These are phyloP conservation scores for Pseudotsuga menziesii DNA, from an alignment of 75 land plant species.

Conservation along the genomic window DNA sequence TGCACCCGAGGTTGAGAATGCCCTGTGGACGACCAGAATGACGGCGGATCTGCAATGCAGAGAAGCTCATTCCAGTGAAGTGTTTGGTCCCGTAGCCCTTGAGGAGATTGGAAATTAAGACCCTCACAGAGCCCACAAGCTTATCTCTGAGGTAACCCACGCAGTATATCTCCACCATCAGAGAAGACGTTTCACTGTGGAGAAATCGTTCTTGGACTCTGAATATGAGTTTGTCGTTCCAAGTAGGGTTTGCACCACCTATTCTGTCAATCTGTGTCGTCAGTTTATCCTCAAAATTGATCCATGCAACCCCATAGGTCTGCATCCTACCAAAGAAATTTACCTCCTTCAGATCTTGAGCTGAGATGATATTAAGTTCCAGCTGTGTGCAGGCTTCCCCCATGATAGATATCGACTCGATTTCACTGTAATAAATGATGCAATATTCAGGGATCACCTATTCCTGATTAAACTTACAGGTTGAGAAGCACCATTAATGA, in stretches of 20 bases:
- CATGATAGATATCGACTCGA: too few species aligned
- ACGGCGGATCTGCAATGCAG: slow-evolving; percentile 53
- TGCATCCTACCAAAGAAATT: too few species aligned
- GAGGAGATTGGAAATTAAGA: slow-evolving; percentile 18
- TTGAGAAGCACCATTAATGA: too few species aligned
- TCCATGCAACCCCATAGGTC: slow-evolving; percentile 17
- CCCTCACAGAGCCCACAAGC: slow-evolving; percentile 35
- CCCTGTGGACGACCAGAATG: slow-evolving; percentile 60
- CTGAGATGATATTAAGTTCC: too few species aligned
- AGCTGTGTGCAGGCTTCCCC: too few species aligned
- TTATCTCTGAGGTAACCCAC: slow-evolving; percentile 11
- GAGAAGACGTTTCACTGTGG: slow-evolving; percentile 19
- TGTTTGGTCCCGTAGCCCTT: not conserved
- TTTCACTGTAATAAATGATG: too few species aligned
- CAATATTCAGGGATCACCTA: too few species aligned
- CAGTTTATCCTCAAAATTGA: slow-evolving; percentile 27
- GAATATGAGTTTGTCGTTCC: slow-evolving; percentile 46
- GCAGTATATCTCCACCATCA: slow-evolving; percentile 46
- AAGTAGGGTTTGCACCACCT: slow-evolving; percentile 35
- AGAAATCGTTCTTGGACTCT: slow-evolving; percentile 36
- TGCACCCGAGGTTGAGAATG: slow-evolving; percentile 46
- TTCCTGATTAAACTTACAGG: too few species aligned
- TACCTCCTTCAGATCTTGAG: too few species aligned
- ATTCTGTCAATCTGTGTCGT: slow-evolving; percentile 24
- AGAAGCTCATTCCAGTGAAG: slow-evolving; percentile 7